Conservation (phyloP, 768 basidiomycete genomes). For the Dentipellis sp. region DNA sequence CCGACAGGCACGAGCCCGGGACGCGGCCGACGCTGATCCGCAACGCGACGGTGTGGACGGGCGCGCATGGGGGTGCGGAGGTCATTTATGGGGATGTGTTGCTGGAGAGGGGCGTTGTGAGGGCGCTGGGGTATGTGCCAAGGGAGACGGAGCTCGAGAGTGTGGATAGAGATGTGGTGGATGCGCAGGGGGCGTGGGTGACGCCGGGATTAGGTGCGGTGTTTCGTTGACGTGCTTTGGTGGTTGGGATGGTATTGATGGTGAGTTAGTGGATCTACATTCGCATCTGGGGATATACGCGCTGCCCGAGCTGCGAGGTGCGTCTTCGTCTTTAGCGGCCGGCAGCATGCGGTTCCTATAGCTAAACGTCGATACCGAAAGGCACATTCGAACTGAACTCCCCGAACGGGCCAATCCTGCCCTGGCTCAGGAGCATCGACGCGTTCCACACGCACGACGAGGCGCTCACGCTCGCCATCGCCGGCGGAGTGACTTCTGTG, state of each 20-base stretch:
- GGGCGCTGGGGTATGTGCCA: conserved; percentile 40
- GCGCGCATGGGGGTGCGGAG: conserved; percentile 45
- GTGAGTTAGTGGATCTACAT: conserved; percentile 27
- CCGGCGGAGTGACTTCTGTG: conserved; percentile 84
- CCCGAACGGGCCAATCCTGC: conserved; percentile 53
- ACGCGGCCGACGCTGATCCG: conserved; percentile 59
- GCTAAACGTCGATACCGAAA: conserved; percentile 2
- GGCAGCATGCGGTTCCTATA: background rate
- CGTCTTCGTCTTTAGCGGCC: conserved; percentile 17
- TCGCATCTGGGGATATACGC: conserved; percentile 74
- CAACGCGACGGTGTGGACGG: conserved; percentile 64
- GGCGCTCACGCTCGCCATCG: conserved; percentile 59
- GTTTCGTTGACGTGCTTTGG: conserved; percentile 2
- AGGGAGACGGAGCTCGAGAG: conserved; percentile 7
- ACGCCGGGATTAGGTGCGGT: conserved; percentile 51
- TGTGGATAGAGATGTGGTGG: conserved; percentile 39
- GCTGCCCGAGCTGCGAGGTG: conserved; percentile 39
- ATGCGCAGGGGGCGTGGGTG: conserved; percentile 56
- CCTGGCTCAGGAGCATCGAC: conserved; percentile 78
- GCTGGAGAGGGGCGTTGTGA: conserved; percentile 57
- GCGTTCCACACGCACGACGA: conserved; percentile 83
- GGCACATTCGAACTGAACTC: conserved; percentile 59
- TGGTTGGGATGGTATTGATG: conserved; percentile 17
- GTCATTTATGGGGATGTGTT: conserved; percentile 53
- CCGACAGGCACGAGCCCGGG: conserved; percentile 59